phyloP scores from a whole-genome alignment of 345 rosid species.

The Hypericum perforatum region DNA sequence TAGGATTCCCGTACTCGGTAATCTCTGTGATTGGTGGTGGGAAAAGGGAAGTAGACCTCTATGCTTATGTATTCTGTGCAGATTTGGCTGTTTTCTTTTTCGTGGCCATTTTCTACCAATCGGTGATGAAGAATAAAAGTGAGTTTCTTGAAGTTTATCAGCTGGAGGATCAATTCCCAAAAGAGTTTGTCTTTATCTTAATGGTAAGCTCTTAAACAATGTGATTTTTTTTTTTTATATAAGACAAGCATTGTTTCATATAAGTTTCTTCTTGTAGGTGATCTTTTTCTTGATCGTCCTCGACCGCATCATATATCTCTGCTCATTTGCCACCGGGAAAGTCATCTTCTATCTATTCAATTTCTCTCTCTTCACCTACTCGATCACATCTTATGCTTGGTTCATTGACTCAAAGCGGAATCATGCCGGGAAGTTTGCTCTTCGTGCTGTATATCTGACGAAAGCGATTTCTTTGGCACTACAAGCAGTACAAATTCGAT shows the following conservation, averaged over 20 bases:
- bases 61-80: conserved; percentile 39
- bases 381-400: conserved; percentile 32
- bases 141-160: conserved; percentile 45
- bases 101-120: conserved; percentile 33
- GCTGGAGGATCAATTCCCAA: conserved; percentile 43
- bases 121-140: conserved; percentile 34
- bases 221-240: no score
- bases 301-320: conserved; percentile 34
- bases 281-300: conserved; percentile 39
- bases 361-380: conserved; percentile 29
- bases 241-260: no score
- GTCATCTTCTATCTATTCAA: conserved; percentile 32
- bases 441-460: conserved; percentile 35
- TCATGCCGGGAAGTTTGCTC: conserved; percentile 28
- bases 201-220: conserved; percentile 22
- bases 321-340: conserved; percentile 38
- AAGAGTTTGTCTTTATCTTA: conserved; percentile 32
- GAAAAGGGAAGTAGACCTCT: conserved; percentile 33
- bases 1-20: conserved; percentile 30
- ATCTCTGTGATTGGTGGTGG: conserved; percentile 39
- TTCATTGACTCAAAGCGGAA: conserved; percentile 18
- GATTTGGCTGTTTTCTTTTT: conserved; percentile 37
- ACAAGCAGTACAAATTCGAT: conserved; percentile 34
- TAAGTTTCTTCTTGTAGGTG: conserved; percentile 30
- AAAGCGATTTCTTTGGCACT: conserved; percentile 34